Evolutionary conservation across 148 eudicot species (phyloP), one percentile per base, ranked within the genome.

Genomic region (Pharnaceum exiguum): DNA sequence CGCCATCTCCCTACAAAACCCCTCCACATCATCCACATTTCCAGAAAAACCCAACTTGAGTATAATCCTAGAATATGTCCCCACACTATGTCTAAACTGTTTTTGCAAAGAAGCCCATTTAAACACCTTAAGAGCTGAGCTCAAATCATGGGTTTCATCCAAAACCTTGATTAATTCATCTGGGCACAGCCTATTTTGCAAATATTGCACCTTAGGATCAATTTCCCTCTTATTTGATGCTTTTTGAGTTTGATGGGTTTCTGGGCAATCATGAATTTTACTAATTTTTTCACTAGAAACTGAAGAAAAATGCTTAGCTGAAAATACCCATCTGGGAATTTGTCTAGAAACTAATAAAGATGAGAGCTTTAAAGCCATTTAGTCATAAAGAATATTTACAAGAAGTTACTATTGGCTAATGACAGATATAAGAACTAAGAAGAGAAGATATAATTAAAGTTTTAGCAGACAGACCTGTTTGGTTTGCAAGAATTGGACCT

Each of bases 21-120:
- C 80, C 64, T 80, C 89, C 78, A 86, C 62, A 49, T 76, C 80
- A 55, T 80, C 82, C 53, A 74, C 61, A 55, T 70, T 78, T 52
- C 84, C 82, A 33, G 73, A 71, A 71, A 80, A 69, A 27, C 95
- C 89, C 69, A 86, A 49, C 73, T 86, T 83, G 65, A 32, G 24
- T 26, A 86, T 72, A 23, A 86, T 74, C 38, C 21, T 54, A 51
- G 13, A 75, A 78, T 83, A 83, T 4, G 95, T 82, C 21, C 66
- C 71, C 11, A 67, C 70, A 0, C 73, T 75, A 39, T 86, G 89
- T n/a, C 53, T 55, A 57, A 82, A 86, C 46, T 52, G 45, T 37
- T 82, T 75, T 30, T 82, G 89, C 23, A 80, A 73, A 42, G 94
- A 80, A 44, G 79, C 84, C 94, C 89, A 82, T 66, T 80, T 82